phyloP scores from a whole-genome alignment of 2,329 filamentous ascomycete species.

The Xylariaceae sp. region DNA sequence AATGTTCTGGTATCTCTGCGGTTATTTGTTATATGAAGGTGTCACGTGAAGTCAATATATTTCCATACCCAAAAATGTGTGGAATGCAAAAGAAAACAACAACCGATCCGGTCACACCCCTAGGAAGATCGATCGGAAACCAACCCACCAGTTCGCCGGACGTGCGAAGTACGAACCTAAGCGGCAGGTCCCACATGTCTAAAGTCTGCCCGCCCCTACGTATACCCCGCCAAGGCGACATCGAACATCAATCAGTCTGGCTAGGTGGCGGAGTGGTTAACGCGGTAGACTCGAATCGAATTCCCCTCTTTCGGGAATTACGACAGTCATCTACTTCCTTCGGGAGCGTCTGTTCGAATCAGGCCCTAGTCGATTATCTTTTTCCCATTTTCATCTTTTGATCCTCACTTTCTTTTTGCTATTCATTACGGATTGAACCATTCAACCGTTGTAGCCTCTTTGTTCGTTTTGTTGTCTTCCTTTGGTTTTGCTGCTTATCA shows the following conservation, averaged over 20 bases:
- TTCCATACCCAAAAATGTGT: too few relatives aligned
- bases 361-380: neutral
- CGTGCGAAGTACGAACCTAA: too few relatives aligned
- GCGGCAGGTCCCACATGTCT: too few relatives aligned
- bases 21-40: too few relatives aligned
- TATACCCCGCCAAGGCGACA: neutral
- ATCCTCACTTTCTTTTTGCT: neutral
- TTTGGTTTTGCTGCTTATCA: too few relatives aligned
- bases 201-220: neutral
- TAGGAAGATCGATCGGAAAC: too few relatives aligned
- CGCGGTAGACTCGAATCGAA: slow-evolving; percentile 17
- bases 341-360: slow-evolving; percentile 3
- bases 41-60: too few relatives aligned
- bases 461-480: too few relatives aligned
- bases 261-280: slow-evolving; percentile 20
- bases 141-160: too few relatives aligned
- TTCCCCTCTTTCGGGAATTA: neutral
- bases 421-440: neutral
- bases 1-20: too few relatives aligned
- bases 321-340: slow-evolving; percentile 1
- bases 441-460: neutral
- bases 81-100: too few relatives aligned
- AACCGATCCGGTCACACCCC: too few relatives aligned
- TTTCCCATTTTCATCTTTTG: neutral
- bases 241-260: neutral